Conservation (phyloP, 1,139 yeast species). For the Suzukiozyma palmioleophila region DNA sequence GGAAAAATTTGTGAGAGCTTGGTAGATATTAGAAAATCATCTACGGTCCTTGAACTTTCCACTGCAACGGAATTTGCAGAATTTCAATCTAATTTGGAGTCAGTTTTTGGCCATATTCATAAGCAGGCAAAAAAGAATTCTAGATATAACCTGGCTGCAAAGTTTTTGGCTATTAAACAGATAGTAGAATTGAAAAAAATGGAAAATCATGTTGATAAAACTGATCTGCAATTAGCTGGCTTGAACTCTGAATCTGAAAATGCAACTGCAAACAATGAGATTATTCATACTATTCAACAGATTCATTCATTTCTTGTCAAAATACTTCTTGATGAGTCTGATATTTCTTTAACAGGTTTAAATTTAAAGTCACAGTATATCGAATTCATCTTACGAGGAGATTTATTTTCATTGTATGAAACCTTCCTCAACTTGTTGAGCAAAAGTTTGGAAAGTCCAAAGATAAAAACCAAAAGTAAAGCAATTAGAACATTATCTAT, state of each 20-base stretch:
- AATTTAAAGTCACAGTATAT: neutral
- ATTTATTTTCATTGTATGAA: conserved; percentile 46
- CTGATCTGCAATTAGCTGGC: neutral
- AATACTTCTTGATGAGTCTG: neutral
- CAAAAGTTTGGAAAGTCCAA: conserved; percentile 44
- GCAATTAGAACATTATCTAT: conserved; percentile 54
- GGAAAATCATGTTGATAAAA: neutral
- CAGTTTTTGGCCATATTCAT: neutral
- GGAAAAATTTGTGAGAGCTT: conserved; percentile 6
- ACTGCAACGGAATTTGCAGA: neutral
- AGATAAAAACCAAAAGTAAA: conserved; percentile 58
- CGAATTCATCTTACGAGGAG: conserved; percentile 8
- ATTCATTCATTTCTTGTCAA: neutral
- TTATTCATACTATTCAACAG: neutral
- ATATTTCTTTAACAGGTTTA: neutral
- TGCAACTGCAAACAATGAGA: neutral
- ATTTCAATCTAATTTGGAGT: neutral
- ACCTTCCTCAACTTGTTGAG: conserved; percentile 48
- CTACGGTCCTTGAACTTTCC: neutral
- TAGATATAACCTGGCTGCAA: neutral
- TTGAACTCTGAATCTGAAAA: conserved; percentile 1
- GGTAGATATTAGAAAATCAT: neutral
- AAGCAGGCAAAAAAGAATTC: neutral
- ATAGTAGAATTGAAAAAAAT: conserved; percentile 1
- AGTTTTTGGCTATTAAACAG: conserved; percentile 1